A percentile compares a stretch with the other conserved stretches of the same genome.
Conservation (phyloP, 805 yeast genomes). For the Hanseniaspora vineae region DNA sequence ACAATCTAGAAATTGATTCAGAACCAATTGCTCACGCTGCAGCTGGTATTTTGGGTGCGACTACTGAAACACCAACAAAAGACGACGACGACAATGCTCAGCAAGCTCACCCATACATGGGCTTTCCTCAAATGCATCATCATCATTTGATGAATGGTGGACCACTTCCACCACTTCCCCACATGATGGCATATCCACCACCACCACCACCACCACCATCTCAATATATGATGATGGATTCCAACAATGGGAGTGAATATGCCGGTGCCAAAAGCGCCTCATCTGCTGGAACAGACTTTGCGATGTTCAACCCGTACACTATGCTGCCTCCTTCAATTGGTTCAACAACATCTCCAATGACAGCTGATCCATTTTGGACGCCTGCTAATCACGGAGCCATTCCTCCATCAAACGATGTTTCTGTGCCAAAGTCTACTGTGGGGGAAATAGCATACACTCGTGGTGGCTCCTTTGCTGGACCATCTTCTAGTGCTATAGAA, state of each 20-base stretch:
- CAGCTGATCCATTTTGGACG: not conserved
- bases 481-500: not conserved
- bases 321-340: not conserved
- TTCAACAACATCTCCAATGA: not conserved
- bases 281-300: not conserved
- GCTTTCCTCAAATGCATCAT: not conserved
- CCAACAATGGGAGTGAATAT: not conserved
- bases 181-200: not conserved
- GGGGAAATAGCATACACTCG: not conserved
- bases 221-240: not conserved
- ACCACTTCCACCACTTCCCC: not conserved
- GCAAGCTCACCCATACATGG: not conserved
- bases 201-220: not conserved
- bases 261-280: not conserved
- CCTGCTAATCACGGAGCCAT: not conserved
- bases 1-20: conserved; percentile 20
- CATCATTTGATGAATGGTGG: not conserved
- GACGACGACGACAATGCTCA: not conserved
- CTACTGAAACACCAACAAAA: not conserved
- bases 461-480: not conserved
- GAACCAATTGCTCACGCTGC: conserved; percentile 7
- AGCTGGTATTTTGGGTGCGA: too few species aligned
- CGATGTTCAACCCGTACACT: not conserved
- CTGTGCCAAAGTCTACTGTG: not conserved
- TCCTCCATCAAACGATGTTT: not conserved